These are phyloP conservation scores for Graphilbum ipis-grandicollis DNA, from an alignment of 2,329 filamentous ascomycete species.

Conservation along the genomic window DNA sequence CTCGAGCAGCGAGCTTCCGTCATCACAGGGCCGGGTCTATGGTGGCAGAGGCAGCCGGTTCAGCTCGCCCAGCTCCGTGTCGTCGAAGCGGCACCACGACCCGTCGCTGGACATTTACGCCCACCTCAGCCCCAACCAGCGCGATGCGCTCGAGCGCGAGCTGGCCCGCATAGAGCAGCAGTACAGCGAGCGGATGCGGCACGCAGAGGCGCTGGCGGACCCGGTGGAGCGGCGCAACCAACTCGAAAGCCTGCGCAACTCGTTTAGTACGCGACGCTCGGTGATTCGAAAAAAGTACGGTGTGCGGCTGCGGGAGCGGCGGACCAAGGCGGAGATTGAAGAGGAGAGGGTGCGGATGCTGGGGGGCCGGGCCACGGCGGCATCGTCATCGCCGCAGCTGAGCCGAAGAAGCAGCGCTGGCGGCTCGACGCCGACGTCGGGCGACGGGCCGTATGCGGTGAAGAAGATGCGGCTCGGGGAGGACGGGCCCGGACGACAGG, in stretches of 20 bases:
- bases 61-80: neutral
- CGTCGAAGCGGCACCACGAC: neutral
- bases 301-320: constrained; percentile 30
- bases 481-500: no score
- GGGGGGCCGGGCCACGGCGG: constrained; percentile 6
- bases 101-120: constrained; percentile 22
- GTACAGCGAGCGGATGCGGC: constrained; percentile 24
- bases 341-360: constrained; percentile 23
- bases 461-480: no score
- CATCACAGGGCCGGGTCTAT: no score
- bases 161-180: constrained; percentile 18
- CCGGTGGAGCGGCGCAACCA: constrained; percentile 13
- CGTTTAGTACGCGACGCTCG: constrained; percentile 37
- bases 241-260: constrained; percentile 29
- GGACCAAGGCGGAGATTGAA: constrained; percentile 27
- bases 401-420: neutral
- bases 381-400: constrained; percentile 1
- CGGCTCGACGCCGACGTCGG: no score
- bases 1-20: no score
- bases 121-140: constrained; percentile 20
- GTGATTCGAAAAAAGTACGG: constrained; percentile 40
- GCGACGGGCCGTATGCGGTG: no score
- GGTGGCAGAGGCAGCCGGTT: no score
- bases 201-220: constrained; percentile 21
- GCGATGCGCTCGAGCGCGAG: constrained; percentile 18